These are phyloP conservation scores for Lunasporangiospora selenospora DNA, from an alignment of 192 early-diverging fungal genomes.

Conservation along the genomic window DNA sequence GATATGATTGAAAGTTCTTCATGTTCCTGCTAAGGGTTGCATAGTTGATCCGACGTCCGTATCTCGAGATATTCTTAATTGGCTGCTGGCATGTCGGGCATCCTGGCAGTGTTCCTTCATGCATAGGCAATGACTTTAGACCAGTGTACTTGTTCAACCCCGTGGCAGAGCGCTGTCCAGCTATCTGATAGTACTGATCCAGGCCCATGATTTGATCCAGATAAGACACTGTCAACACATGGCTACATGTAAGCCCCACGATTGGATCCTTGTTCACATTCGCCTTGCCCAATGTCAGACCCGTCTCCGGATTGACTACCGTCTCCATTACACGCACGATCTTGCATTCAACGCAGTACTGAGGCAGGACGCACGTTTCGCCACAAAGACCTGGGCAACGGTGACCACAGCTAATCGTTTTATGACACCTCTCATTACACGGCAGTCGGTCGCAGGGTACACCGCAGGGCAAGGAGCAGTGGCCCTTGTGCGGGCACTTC, in stretches of 20 bases:
- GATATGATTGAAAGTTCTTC: constrained; percentile 10
- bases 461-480: constrained; percentile 49
- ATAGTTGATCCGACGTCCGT: constrained; percentile 18
- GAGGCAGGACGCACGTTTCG: constrained; percentile 14
- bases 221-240: constrained; percentile 49
- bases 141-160: neutral
- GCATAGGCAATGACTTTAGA: constrained; percentile 8
- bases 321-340: constrained; percentile 1
- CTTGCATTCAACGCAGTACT: constrained; percentile 17
- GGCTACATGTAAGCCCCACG: constrained; percentile 51
- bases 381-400: constrained; percentile 49
- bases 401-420: constrained; percentile 54
- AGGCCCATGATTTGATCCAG: constrained; percentile 49
- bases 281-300: constrained; percentile 24
- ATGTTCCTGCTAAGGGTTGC: constrained; percentile 1
- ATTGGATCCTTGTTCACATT: constrained; percentile 49
- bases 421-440: constrained; percentile 52
- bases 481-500: constrained; percentile 51
- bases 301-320: constrained; percentile 6
- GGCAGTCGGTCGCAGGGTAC: constrained; percentile 56
- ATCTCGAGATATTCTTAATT: constrained; percentile 28
- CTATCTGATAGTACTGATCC: constrained; percentile 29
- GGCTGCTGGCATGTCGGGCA: constrained; percentile 46
- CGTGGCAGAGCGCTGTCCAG: neutral
- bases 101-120: constrained; percentile 7